Evolutionary conservation across 208 protist species (phyloP), one percentile per base, ranked within the genome.

Genomic region (Endotrypanum monterogeii): DNA sequence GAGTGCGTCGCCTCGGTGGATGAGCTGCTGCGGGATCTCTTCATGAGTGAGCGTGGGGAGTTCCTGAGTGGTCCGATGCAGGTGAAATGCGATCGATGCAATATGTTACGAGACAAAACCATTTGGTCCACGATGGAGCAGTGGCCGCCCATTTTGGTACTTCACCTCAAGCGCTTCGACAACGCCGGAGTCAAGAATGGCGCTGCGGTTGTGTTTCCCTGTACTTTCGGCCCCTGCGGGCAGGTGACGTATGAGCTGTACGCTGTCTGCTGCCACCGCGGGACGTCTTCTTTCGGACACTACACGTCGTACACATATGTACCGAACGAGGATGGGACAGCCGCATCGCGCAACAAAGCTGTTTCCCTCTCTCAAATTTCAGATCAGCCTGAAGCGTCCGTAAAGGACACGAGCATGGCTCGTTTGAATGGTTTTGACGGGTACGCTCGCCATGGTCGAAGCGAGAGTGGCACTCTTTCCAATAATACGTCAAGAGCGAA

Each of bases 161-260:
- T 97, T 6, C 89, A 97, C 76, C 74, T 97, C 11, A 97, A 97
- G 58, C 89, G 92, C 37, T 97, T 97, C 76, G 79, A 85, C 76
- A 72, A 81, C 37, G 70, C 70, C 1, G 89, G 90, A 9, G 71
- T 66, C 20, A 97, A 97, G 80, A 88, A 92, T 57, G 72, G 66
- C 35, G 69, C 80, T 5, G 71, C 73, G 4, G 84, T 97, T 0
- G 67, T 88, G 37, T 95, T 87, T 62, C 90, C 89, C 7, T 79
- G 85, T 51, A 84, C 75, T 1, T 90, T 94, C 56, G 80, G 68
- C 51, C 71, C 84, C 2, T 61, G 72, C 32, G 71, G 73, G 4
- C 60, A 77, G 32, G 58, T 87, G 60, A 77, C 76, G 46, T 97
- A 97, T 72, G 73, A 79, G 23, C 72, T 97, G 18, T 94, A 89